Percentiles rank a stretch among this genome's conserved stretches.
phyloP scores from a whole-genome alignment of 2,329 filamentous ascomycete genomes.

The Apiospora sp. region DNA sequence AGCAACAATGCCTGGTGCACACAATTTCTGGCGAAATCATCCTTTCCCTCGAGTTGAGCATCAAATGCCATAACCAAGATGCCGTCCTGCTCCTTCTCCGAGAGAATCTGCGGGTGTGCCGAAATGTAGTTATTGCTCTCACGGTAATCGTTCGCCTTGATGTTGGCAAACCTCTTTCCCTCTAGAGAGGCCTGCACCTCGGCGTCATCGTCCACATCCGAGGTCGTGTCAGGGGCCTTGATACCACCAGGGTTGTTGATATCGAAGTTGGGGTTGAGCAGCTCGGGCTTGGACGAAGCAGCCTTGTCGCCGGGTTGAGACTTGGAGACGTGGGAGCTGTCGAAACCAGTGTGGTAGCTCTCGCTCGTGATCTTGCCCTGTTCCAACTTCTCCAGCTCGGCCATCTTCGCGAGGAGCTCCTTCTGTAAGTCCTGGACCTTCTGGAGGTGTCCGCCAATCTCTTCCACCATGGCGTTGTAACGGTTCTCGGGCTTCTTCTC shows the following conservation, averaged over 20 bases:
- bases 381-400: constrained; percentile 85
- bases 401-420: constrained; percentile 77
- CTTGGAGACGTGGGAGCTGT: constrained; percentile 77
- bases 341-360: constrained; percentile 85
- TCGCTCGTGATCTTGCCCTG: constrained; percentile 93
- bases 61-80: constrained; percentile 93
- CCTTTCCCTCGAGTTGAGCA: constrained; percentile 77
- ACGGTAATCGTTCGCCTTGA: constrained; percentile 78
- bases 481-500: constrained; percentile 75
- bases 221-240: constrained; percentile 35
- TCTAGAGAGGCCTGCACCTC: constrained; percentile 78
- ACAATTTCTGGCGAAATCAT: constrained; percentile 82
- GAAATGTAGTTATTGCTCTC: constrained; percentile 78
- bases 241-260: constrained; percentile 40
- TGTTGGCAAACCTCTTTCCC: constrained; percentile 82
- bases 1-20: constrained; percentile 92
- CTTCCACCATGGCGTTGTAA: constrained; percentile 78
- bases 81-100: constrained; percentile 88
- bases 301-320: constrained; percentile 51
- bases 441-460: constrained; percentile 76
- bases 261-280: constrained; percentile 74
- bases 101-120: constrained; percentile 79
- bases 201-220: constrained; percentile 70
- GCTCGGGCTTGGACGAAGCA: constrained; percentile 67
- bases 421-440: constrained; percentile 83